Percentiles rank a stretch among this genome's conserved stretches.
Conservation (phyloP, 108 stramenopile genomes). For the Parmales sp. region DNA sequence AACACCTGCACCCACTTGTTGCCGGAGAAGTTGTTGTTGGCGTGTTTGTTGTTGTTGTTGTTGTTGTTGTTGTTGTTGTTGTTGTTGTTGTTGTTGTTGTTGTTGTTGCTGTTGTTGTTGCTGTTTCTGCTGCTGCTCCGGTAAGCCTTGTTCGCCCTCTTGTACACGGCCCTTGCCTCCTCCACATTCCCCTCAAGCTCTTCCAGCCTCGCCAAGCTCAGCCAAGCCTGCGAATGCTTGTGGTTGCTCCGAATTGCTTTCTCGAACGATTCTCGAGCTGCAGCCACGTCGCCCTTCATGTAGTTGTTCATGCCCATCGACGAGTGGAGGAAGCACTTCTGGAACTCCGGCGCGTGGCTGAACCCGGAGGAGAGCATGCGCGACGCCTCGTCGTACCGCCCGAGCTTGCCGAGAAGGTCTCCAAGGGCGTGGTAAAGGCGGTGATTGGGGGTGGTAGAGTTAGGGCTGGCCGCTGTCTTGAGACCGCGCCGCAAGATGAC, state of each 20-base stretch:
- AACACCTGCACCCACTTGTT: slow-evolving; percentile 65
- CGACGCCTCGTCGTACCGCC: slow-evolving; percentile 52
- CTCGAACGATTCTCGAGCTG: slow-evolving; percentile 38
- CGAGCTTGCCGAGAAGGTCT: slow-evolving; percentile 62
- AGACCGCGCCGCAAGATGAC: slow-evolving; percentile 50
- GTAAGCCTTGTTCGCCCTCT: slow-evolving; percentile 32
- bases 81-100: not conserved
- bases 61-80: too few relatives aligned
- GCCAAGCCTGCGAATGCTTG: slow-evolving; percentile 57
- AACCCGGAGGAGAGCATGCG: slow-evolving; percentile 42
- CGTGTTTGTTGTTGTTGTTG: not conserved
- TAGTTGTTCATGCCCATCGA: slow-evolving; percentile 54
- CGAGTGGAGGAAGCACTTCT: slow-evolving; percentile 51
- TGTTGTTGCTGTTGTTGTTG: not conserved
- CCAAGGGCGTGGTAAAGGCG: slow-evolving; percentile 67
- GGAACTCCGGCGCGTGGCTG: slow-evolving; percentile 34
- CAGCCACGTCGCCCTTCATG: slow-evolving; percentile 38
- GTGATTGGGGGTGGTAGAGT: too few relatives aligned
- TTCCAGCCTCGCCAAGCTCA: slow-evolving; percentile 60
- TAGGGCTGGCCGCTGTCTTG: slow-evolving; percentile 40
- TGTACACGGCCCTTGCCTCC: slow-evolving; percentile 45
- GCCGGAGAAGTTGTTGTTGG: slow-evolving; percentile 43
- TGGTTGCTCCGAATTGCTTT: slow-evolving; percentile 45
- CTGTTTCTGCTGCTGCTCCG: slow-evolving; percentile 22
- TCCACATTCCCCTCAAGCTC: slow-evolving; percentile 54